Evolutionary conservation across 2,329 filamentous ascomycete species (phyloP), one percentile per base, ranked within the genome.

Genomic region (Botrytis squamosa): DNA sequence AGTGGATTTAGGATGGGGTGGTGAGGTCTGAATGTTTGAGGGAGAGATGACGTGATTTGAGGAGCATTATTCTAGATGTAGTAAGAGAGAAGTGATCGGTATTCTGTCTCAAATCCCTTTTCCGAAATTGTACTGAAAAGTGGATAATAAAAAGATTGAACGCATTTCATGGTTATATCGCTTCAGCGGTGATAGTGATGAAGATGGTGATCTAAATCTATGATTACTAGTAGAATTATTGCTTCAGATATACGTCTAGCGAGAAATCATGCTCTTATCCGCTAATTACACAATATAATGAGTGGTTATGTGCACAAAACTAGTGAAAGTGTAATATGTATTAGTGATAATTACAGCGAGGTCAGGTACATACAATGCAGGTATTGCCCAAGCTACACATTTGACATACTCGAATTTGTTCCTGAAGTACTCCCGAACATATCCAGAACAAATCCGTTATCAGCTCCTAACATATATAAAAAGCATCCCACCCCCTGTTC

Each of bases 401-500:
- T 40, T 63, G 40, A 42, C 40, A 38, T 7, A 40, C 22, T 40
- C 22, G 22, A 36, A 67, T 38, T 7, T n/a, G 33, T 8, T 4
- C 2, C 22, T 25, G 36, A 67, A 67, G 8, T n/a, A 40, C 46
- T n/a, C 44, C 2, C 6, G 44, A 20, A 67, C 33, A 29, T 10
- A 4, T 7, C 7, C 22, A n/a, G 20, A 38, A 67, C 64, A 52
- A 6, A 29, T 40, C 29, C 18, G 40, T 40, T 3, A 1, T 12
- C 22, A 38, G 10, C 4, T 40, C 14, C 12, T 12, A 16, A 0
- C 3, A 52, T 38, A 16, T 8, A 36, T 38, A 38, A 20, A 40
- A 38, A n/a, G 0, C 10, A 52, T 0, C 1, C 0, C 3, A 38
- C 4, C 46, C 10, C 3, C 6, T 22, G 14, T 25, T 49, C 33